Evolutionary conservation across 169 alveolate genomes (phyloP).

Genomic region (Eimeria maxima): DNA sequence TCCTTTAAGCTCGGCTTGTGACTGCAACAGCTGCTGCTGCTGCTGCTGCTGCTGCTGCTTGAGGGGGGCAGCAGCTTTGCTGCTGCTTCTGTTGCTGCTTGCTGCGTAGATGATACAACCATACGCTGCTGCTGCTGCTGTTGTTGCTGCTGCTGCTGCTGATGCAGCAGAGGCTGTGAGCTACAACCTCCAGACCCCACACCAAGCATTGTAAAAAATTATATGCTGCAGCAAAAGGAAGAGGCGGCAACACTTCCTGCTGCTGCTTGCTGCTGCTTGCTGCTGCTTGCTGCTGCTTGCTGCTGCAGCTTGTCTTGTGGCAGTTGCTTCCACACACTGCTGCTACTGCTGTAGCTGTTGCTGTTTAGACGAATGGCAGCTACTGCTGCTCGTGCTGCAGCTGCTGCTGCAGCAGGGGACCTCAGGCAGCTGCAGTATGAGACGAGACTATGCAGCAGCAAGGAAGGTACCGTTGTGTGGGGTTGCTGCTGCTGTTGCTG

Average conservation of each 20-base stretch:
- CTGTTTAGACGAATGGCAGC: background rate
- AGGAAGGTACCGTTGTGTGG: constrained; percentile 9
- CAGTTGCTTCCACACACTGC: too few species aligned
- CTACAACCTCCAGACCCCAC: background rate
- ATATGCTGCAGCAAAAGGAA: background rate
- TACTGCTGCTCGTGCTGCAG: background rate
- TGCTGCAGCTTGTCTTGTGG: too few species aligned
- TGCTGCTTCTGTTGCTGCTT: background rate
- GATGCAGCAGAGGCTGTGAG: constrained; percentile 32
- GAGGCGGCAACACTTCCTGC: background rate
- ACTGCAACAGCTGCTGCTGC: constrained; percentile 31
- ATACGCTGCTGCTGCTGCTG: constrained; percentile 20
- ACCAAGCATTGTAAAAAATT: background rate
- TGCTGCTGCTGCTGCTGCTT: too few species aligned
- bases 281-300: too few species aligned
- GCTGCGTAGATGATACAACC: background rate
- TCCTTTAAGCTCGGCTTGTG: constrained; percentile 3
- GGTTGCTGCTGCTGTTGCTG: constrained; percentile 45
- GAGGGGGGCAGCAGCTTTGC: too few species aligned
- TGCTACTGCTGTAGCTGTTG: constrained; percentile 64
- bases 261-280: background rate
- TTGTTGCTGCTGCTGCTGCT: constrained; percentile 52
- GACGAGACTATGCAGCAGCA: background rate
- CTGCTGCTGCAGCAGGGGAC: constrained; percentile 23
- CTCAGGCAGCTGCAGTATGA: background rate